phyloP scores from a whole-genome alignment of 192 early-diverging fungal genomes.

The Coemansia aciculifera region DNA sequence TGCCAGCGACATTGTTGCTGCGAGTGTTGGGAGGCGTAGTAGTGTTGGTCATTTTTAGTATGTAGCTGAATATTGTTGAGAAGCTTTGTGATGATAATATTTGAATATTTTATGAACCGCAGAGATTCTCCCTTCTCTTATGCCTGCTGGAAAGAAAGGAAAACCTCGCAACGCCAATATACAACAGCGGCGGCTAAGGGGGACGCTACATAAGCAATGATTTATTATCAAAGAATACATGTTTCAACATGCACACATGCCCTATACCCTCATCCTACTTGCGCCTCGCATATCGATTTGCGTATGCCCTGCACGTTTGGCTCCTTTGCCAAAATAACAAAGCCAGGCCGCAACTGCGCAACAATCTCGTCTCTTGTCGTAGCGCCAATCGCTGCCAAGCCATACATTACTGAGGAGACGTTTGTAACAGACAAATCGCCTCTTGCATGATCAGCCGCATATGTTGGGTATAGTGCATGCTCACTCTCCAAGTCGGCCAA shows the following conservation, averaged over 20 bases:
- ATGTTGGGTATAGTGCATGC: neutral
- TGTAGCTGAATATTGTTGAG: neutral
- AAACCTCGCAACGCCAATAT: slow-evolving; percentile 6
- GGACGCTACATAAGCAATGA: neutral
- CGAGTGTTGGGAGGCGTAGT: slow-evolving; percentile 3
- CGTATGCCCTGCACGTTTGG: slow-evolving; percentile 34
- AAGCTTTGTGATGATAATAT: neutral
- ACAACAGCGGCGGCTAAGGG: neutral
- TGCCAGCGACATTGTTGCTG: neutral
- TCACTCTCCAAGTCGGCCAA: slow-evolving; percentile 13
- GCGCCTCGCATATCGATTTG: slow-evolving; percentile 12
- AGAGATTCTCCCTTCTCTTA: neutral
- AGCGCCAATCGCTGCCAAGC: slow-evolving; percentile 40
- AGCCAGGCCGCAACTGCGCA: slow-evolving; percentile 2
- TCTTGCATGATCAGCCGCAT: neutral
- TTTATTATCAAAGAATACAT: neutral
- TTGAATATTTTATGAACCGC: neutral
- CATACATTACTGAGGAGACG: neutral
- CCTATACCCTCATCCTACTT: slow-evolving; percentile 2
- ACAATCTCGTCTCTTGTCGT: slow-evolving; percentile 32
- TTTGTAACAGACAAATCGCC: neutral
- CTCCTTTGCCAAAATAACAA: slow-evolving; percentile 16
- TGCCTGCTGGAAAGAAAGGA: neutral
- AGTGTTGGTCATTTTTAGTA: neutral
- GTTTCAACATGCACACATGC: neutral